phyloP scores from a whole-genome alignment of 768 basidiomycete species.

The Auricularia cornea region DNA sequence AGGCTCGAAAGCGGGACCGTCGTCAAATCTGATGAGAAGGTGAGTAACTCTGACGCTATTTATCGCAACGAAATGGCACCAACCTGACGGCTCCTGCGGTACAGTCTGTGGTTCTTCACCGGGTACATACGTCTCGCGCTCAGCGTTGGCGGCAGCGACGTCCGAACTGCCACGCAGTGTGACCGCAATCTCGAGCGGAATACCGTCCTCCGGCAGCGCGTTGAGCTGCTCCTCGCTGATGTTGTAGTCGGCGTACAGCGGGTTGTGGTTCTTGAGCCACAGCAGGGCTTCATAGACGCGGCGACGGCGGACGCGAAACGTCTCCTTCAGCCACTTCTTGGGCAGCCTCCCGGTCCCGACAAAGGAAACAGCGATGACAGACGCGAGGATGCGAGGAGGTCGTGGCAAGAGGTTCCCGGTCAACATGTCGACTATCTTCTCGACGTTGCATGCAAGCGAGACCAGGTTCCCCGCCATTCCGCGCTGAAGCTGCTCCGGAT shows the following conservation, averaged over 20 bases:
- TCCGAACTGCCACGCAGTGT: slow-evolving; percentile 15
- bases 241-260: slow-evolving; percentile 19
- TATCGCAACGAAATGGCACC: no score
- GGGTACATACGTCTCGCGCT: slow-evolving; percentile 26
- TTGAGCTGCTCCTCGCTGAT: slow-evolving; percentile 15
- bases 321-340: slow-evolving; percentile 19
- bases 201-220: slow-evolving; percentile 24
- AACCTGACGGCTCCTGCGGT: neutral
- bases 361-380: slow-evolving; percentile 28
- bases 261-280: slow-evolving; percentile 32
- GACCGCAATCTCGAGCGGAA: slow-evolving; percentile 22
- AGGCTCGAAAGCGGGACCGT: neutral
- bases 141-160: slow-evolving; percentile 11
- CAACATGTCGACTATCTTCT: slow-evolving; percentile 25
- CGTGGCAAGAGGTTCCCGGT: slow-evolving; percentile 28
- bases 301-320: slow-evolving; percentile 25
- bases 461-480: slow-evolving; percentile 31
- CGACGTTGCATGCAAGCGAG: slow-evolving; percentile 20
- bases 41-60: no score
- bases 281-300: slow-evolving; percentile 22
- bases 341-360: slow-evolving; percentile 22
- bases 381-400: slow-evolving; percentile 19
- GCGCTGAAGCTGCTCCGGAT: slow-evolving; percentile 12
- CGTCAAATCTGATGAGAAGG: neutral
- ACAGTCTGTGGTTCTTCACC: slow-evolving; percentile 4